These are phyloP conservation scores for Penicillium sp. DNA, from an alignment of 2,329 filamentous ascomycete species.

Conservation along the genomic window DNA sequence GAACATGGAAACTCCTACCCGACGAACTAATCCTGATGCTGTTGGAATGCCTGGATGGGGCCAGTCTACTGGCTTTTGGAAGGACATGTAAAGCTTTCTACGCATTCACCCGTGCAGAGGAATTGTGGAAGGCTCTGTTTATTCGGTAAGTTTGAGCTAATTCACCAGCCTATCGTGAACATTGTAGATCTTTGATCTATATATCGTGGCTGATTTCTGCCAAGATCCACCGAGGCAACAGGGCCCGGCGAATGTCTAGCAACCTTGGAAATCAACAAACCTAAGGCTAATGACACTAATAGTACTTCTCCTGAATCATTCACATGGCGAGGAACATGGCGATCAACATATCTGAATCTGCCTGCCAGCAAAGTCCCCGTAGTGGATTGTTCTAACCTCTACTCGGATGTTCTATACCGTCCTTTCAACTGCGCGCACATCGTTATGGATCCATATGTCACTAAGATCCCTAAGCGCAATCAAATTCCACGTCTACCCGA, in stretches of 20 bases:
- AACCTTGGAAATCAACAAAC: not conserved
- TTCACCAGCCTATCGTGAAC: not conserved
- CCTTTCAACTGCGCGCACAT: constrained; percentile 88
- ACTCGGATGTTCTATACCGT: constrained; percentile 85
- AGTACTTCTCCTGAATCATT: constrained; percentile 44
- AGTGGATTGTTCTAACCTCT: constrained; percentile 75
- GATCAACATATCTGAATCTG: constrained; percentile 70
- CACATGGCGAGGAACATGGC: constrained; percentile 81
- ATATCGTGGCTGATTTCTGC: not conserved
- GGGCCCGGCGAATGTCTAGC: not conserved
- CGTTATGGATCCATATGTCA: constrained; percentile 63
- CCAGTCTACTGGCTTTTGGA: constrained; percentile 65
- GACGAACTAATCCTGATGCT: constrained; percentile 78
- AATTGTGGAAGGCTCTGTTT: constrained; percentile 85
- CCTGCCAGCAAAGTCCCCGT: constrained; percentile 53
- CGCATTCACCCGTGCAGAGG: constrained; percentile 79
- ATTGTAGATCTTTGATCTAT: not conserved
- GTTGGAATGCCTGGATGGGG: constrained; percentile 71
- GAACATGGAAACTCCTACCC: constrained; percentile 66
- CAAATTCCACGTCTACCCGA: constrained; percentile 69
- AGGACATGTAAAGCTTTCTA: constrained; percentile 82
- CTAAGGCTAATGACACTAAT: not conserved
- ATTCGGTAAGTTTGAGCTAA: constrained; percentile 67
- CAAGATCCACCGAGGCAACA: not conserved
- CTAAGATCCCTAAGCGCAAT: constrained; percentile 71